A percentile compares a stretch with the other conserved stretches of the same genome.
Conservation (phyloP, 2,329 filamentous ascomycete species). For the Penicillium freii region DNA sequence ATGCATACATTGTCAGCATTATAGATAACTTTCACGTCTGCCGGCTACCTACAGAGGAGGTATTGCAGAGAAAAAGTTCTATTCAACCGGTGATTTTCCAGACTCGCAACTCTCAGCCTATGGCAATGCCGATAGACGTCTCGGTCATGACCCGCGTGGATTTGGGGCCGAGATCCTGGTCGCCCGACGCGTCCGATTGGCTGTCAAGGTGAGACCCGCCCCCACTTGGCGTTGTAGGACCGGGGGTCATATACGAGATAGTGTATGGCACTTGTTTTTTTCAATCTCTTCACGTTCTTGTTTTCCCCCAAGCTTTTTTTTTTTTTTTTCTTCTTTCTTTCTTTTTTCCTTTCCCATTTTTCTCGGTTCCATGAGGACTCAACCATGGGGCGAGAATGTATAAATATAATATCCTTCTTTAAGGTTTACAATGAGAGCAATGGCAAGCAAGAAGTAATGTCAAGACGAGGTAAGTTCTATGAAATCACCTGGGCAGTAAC, state of each 20-base stretch:
- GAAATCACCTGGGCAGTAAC: not conserved
- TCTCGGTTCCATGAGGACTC: not conserved
- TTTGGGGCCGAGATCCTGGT: not conserved
- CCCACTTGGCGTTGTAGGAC: not conserved
- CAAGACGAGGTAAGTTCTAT: not conserved
- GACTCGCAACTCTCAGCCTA: conserved; percentile 2
- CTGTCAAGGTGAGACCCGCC: not conserved
- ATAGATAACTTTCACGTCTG: not conserved
- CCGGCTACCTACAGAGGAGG: not conserved
- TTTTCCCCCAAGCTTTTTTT: not conserved
- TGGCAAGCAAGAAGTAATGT: not conserved
- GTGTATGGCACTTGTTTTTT: not conserved
- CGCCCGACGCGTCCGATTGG: not conserved
- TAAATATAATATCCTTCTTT: not conserved
- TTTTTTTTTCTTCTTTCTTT: not conserved
- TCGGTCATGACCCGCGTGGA: not conserved
- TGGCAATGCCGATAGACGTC: not conserved
- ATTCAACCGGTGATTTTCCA: not conserved
- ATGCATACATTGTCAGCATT: not conserved
- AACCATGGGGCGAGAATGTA: not conserved
- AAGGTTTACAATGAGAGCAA: not conserved
- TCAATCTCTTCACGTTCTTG: not conserved
- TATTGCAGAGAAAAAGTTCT: not conserved
- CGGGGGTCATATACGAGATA: not conserved
- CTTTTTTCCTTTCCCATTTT: too few relatives aligned